phyloP scores from a whole-genome alignment of 257 asterid species.

The Paulownia fortunei region DNA sequence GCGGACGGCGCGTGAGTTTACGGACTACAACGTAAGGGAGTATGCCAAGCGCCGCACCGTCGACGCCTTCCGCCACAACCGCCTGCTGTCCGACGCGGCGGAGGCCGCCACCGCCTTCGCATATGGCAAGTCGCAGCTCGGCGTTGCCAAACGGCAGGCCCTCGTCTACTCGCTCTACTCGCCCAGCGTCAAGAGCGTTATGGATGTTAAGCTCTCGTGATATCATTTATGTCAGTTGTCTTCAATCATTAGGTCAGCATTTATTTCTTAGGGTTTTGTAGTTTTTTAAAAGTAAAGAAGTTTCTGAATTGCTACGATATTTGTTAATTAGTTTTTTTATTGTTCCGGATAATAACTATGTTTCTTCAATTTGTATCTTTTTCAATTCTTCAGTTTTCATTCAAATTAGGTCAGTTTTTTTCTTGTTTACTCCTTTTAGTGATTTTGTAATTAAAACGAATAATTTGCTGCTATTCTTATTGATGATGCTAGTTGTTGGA shows the following conservation, averaged over 20 bases:
- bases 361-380: not conserved
- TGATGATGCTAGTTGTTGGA: not conserved
- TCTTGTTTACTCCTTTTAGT: not conserved
- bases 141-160: slow-evolving; percentile 82
- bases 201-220: slow-evolving; percentile 64
- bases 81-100: slow-evolving; percentile 54
- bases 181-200: slow-evolving; percentile 71
- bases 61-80: slow-evolving; percentile 81
- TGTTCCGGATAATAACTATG: not conserved
- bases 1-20: slow-evolving; percentile 71
- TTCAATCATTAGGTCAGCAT: slow-evolving; percentile 31
- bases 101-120: slow-evolving; percentile 64
- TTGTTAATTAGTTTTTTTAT: not conserved
- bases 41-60: slow-evolving; percentile 83
- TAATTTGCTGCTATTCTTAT: not conserved
- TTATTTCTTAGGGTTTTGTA: slow-evolving; percentile 24
- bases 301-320: not conserved
- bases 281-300: too few relatives aligned
- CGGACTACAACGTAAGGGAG: slow-evolving; percentile 89
- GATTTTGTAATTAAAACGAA: not conserved
- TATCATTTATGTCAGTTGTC: not conserved
- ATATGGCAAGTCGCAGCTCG: slow-evolving; percentile 85
- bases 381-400: not conserved
- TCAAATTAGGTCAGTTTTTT: not conserved
- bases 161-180: slow-evolving; percentile 77